Evolutionary conservation across 2,329 filamentous ascomycete genomes (phyloP).

Genomic region (Pseudogymnoascus sp.): DNA sequence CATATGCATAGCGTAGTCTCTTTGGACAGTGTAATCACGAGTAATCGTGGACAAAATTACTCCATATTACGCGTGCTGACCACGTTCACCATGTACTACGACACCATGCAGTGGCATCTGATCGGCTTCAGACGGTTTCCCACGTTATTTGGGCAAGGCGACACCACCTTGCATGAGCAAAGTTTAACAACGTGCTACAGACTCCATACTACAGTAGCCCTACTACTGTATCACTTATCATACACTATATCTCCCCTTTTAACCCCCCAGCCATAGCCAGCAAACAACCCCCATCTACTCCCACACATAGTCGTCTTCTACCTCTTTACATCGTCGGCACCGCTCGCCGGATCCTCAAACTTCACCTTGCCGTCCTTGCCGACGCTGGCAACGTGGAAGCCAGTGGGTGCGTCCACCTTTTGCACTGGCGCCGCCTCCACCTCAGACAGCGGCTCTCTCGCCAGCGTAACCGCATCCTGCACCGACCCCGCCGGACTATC

Average conservation of each 20-base stretch:
- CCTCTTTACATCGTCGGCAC: not conserved
- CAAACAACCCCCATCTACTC: not conserved
- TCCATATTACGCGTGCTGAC: not conserved
- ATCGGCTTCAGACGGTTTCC: not conserved
- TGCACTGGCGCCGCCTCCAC: slow-evolving; percentile 24
- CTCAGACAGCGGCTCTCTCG: slow-evolving; percentile 32
- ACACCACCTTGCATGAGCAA: not conserved
- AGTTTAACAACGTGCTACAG: not conserved
- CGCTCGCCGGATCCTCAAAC: slow-evolving; percentile 33
- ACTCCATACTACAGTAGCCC: slow-evolving; percentile 4
- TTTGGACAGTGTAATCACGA: too few species aligned
- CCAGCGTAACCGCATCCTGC: slow-evolving; percentile 46
- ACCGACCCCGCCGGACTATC: slow-evolving; percentile 67
- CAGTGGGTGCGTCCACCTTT: slow-evolving; percentile 32
- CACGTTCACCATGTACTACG: not conserved
- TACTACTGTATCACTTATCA: not conserved
- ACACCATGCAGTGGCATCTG: not conserved
- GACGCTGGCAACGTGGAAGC: slow-evolving; percentile 48
- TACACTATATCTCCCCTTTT: slow-evolving; percentile 1
- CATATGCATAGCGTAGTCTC: not conserved
- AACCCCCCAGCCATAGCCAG: not conserved
- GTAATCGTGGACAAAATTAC: not conserved
- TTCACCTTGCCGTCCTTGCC: slow-evolving; percentile 56
- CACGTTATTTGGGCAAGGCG: not conserved
- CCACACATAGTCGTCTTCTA: not conserved